Evolutionary conservation across 495 filamentous ascomycete genomes (phyloP).

Genomic region (Penicillium turbatum): DNA sequence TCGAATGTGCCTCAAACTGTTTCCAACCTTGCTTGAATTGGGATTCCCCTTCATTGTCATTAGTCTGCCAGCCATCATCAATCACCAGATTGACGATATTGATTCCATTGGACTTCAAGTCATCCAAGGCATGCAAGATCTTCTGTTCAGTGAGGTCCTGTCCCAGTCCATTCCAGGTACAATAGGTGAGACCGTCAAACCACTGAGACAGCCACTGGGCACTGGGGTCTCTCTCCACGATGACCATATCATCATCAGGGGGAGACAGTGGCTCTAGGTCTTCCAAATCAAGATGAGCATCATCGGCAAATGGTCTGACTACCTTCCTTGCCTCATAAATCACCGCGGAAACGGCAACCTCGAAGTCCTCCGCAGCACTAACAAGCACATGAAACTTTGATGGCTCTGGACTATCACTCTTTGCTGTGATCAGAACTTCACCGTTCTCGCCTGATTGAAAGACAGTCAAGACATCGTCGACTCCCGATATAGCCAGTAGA

Average conservation of each 20-base stretch:
- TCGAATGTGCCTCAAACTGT: conserved; percentile 77
- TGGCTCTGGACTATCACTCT: conserved; percentile 59
- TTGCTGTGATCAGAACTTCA: conserved; percentile 60
- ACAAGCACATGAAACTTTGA: conserved; percentile 62
- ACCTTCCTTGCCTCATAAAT: conserved; percentile 82
- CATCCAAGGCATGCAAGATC: conserved; percentile 67
- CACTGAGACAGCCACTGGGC: conserved; percentile 78
- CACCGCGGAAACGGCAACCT: conserved; percentile 70
- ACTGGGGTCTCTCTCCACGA: conserved; percentile 44
- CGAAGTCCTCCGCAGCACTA: conserved; percentile 69
- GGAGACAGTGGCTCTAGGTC: conserved; percentile 30
- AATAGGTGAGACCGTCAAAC: conserved; percentile 80
- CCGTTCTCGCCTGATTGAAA: conserved; percentile 64
- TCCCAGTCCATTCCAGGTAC: conserved; percentile 93
- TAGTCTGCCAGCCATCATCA: conserved; percentile 93
- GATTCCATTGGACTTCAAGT: conserved; percentile 66
- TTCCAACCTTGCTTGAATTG: conserved; percentile 55
- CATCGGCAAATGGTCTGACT: conserved; percentile 38
- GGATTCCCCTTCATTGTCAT: conserved; percentile 53
- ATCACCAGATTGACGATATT: conserved; percentile 80
- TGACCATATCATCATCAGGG: conserved; percentile 33
- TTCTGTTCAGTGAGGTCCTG: conserved; percentile 76
- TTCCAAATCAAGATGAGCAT: not conserved
- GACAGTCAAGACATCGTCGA: conserved; percentile 66
- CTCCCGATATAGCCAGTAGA: conserved; percentile 74